Percentiles rank a stretch among this genome's conserved stretches.
phyloP scores from a whole-genome alignment of 805 yeast genomes.

The Myxozyma lipomycoides region DNA sequence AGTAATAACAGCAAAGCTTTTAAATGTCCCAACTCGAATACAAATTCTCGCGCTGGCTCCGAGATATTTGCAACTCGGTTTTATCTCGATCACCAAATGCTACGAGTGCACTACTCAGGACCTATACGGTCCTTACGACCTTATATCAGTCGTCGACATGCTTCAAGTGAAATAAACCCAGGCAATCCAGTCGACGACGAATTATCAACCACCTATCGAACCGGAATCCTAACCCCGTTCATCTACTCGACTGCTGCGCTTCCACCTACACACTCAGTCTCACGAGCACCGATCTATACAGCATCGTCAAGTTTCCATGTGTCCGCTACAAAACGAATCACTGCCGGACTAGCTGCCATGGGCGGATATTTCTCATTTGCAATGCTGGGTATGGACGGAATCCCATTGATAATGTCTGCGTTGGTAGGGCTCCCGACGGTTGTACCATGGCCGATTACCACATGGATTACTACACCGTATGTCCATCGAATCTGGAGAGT shows the following conservation, averaged over 20 bases:
- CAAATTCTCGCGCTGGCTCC: too few species aligned
- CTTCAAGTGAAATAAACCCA: constrained; percentile 23
- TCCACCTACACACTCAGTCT: constrained; percentile 11
- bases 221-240: constrained; percentile 20
- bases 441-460: constrained; percentile 55
- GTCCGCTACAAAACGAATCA: constrained; percentile 29
- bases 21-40: too few species aligned
- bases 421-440: constrained; percentile 44
- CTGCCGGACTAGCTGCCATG: constrained; percentile 25
- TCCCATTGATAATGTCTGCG: constrained; percentile 48
- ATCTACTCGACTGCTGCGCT: constrained; percentile 10
- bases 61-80: too few species aligned
- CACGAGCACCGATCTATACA: constrained; percentile 28
- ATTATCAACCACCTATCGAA: constrained; percentile 5
- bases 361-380: constrained; percentile 28
- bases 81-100: too few species aligned
- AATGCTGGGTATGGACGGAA: constrained; percentile 36
- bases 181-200: constrained; percentile 17
- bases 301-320: constrained; percentile 31
- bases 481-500: constrained; percentile 69
- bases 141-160: not conserved
- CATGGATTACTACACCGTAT: constrained; percentile 56
- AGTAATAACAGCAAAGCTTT: too few species aligned
- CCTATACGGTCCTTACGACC: not conserved
- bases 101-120: too few species aligned